Evolutionary conservation across 73 alveolate genomes (phyloP).

Genomic region (Stentor coeruleus): DNA sequence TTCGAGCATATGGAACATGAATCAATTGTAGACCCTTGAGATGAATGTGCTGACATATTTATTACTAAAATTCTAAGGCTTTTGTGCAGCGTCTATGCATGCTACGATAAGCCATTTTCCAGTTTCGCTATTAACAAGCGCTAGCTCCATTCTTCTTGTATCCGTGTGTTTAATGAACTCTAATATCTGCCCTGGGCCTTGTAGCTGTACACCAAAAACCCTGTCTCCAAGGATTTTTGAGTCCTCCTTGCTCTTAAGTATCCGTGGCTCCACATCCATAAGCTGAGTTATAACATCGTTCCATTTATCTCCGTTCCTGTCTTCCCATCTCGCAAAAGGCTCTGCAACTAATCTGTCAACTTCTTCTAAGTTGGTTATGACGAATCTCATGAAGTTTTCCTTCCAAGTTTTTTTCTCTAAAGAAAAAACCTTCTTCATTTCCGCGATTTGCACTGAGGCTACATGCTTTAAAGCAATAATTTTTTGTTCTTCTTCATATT

Average conservation of each 20-base stretch:
- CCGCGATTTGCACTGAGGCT: slow-evolving; percentile 53
- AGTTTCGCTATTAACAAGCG: not conserved
- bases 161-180: slow-evolving; percentile 18
- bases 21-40: too few species aligned
- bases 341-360: slow-evolving; percentile 63
- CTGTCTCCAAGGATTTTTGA: not conserved
- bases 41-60: too few species aligned
- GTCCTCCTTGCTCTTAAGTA: not conserved
- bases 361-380: slow-evolving; percentile 68
- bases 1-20: too few species aligned
- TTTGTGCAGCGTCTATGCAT: not conserved
- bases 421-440: slow-evolving; percentile 63
- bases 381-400: slow-evolving; percentile 74
- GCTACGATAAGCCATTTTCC: slow-evolving; percentile 18
- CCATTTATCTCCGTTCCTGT: slow-evolving; percentile 30
- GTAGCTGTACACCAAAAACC: slow-evolving; percentile 19
- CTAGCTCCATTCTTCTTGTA: not conserved
- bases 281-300: slow-evolving; percentile 32
- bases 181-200: slow-evolving; percentile 26
- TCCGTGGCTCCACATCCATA: not conserved
- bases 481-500: slow-evolving; percentile 64
- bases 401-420: slow-evolving; percentile 87
- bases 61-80: too few species aligned
- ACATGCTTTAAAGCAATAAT: slow-evolving; percentile 50
- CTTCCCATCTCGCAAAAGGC: slow-evolving; percentile 54